phyloP scores from a whole-genome alignment of 2,329 filamentous ascomycete species.

The Lachnellula cervina region DNA sequence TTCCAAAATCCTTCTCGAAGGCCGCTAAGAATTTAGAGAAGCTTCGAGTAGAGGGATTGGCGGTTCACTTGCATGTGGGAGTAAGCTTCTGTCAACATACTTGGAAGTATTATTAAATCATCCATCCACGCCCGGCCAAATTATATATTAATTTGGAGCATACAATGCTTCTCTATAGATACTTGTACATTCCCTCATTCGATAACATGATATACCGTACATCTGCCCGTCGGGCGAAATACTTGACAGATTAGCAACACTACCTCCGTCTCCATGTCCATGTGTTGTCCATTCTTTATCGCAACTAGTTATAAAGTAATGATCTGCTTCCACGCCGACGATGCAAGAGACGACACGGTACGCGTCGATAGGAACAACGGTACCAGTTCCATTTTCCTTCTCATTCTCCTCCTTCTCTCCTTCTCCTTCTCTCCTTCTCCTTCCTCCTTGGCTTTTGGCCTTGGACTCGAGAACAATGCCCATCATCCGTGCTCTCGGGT shows the following conservation, averaged over 20 bases:
- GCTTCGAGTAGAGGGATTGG: slow-evolving; percentile 4
- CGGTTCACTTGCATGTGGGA: not conserved
- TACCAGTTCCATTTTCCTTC: not conserved
- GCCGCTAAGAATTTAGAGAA: slow-evolving; percentile 1
- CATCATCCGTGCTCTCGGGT: slow-evolving; percentile 4
- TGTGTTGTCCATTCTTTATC: too few relatives aligned
- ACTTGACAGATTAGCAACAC: too few relatives aligned
- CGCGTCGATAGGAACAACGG: not conserved
- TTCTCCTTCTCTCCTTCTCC: not conserved
- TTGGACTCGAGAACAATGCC: not conserved
- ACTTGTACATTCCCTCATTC: too few relatives aligned
- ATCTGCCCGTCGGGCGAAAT: too few relatives aligned
- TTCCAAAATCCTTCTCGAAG: slow-evolving; percentile 10
- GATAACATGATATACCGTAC: too few relatives aligned
- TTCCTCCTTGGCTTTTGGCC: not conserved
- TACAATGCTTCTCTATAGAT: too few relatives aligned
- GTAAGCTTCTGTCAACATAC: not conserved
- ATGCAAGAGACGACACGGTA: not conserved
- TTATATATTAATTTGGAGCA: too few relatives aligned
- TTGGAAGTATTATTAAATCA: not conserved
- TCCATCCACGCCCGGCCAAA: not conserved
- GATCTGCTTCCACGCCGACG: too few relatives aligned
- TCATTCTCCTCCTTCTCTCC: too few relatives aligned
- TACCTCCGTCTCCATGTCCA: too few relatives aligned
- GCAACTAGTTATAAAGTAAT: too few relatives aligned